These are phyloP conservation scores for Paecilomyces dactylethromorphus DNA, from an alignment of 2,329 filamentous ascomycete species.

Conservation along the genomic window DNA sequence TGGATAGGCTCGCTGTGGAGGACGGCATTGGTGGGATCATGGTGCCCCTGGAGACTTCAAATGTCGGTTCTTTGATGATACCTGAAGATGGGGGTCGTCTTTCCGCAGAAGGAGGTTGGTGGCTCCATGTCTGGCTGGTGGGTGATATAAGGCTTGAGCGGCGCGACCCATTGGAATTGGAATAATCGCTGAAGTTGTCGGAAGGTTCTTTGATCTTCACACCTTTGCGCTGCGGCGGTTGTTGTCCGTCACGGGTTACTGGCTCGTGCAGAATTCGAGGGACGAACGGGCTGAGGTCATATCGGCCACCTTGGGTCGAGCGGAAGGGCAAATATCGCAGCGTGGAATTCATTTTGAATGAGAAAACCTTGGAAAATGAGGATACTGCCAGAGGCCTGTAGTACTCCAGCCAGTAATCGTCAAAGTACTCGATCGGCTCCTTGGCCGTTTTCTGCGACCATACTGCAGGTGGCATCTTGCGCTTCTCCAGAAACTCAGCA, in stretches of 20 bases:
- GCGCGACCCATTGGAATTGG: constrained; percentile 33
- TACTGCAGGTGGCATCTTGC: constrained; percentile 47
- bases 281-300: constrained; percentile 83
- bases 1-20: constrained; percentile 32
- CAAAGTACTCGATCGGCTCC: constrained; percentile 51
- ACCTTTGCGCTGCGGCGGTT: constrained; percentile 51
- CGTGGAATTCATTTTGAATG: constrained; percentile 86
- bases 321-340: constrained; percentile 75
- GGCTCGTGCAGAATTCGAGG: constrained; percentile 57
- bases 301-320: constrained; percentile 59
- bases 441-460: constrained; percentile 17
- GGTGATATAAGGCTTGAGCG: constrained; percentile 10
- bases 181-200: constrained; percentile 38
- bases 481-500: constrained; percentile 60
- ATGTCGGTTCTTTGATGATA: constrained; percentile 52
- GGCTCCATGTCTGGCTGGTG: constrained; percentile 20
- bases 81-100: constrained; percentile 31
- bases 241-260: constrained; percentile 53
- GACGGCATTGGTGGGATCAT: constrained; percentile 11
- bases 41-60: constrained; percentile 15
- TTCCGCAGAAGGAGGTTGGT: constrained; percentile 25
- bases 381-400: constrained; percentile 85
- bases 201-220: constrained; percentile 62
- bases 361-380: constrained; percentile 85
- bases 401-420: constrained; percentile 97